Conservation (phyloP, 2,329 filamentous ascomycete species). For the Cladorrhinum sp. region DNA sequence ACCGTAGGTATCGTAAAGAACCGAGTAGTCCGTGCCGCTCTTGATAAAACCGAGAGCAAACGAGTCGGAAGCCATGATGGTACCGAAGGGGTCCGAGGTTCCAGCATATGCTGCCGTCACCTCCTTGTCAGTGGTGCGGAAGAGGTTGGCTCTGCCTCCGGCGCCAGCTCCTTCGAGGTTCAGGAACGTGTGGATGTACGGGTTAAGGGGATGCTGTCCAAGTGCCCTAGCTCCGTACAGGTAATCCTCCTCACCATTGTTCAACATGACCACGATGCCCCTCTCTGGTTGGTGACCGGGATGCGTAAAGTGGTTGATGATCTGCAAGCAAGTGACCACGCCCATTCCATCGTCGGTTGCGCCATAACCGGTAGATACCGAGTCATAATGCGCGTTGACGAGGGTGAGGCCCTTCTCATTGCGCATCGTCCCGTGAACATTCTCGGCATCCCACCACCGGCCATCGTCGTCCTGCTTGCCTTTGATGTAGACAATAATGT, state of each 20-base stretch:
- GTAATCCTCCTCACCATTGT: slow-evolving; percentile 94
- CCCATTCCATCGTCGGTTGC: slow-evolving; percentile 93
- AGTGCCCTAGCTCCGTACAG: slow-evolving; percentile 85
- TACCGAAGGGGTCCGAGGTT: slow-evolving; percentile 74
- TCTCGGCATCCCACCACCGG: slow-evolving; percentile 64
- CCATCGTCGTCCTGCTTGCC: slow-evolving; percentile 71
- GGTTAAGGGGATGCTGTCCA: slow-evolving; percentile 74
- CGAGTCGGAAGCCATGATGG: slow-evolving; percentile 76
- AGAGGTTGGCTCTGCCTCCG: slow-evolving; percentile 81
- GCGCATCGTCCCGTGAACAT: slow-evolving; percentile 39
- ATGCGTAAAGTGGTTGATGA: slow-evolving; percentile 81
- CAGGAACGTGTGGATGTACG: slow-evolving; percentile 80
- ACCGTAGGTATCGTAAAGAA: slow-evolving; percentile 75
- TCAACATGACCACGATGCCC: slow-evolving; percentile 81
- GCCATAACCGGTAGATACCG: slow-evolving; percentile 85
- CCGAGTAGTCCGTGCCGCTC: slow-evolving; percentile 85
- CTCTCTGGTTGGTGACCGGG: slow-evolving; percentile 68
- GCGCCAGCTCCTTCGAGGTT: slow-evolving; percentile 95
- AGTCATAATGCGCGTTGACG: slow-evolving; percentile 92
- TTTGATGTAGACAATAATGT: slow-evolving; percentile 87
- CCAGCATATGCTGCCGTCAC: slow-evolving; percentile 75
- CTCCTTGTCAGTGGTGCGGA: slow-evolving; percentile 83
- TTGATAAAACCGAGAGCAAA: slow-evolving; percentile 76
- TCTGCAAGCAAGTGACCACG: slow-evolving; percentile 79
- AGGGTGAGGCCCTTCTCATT: slow-evolving; percentile 72